These are phyloP conservation scores for Phytophthora agathidicida DNA, from an alignment of 352 stramenopile species.

Conservation along the genomic window DNA sequence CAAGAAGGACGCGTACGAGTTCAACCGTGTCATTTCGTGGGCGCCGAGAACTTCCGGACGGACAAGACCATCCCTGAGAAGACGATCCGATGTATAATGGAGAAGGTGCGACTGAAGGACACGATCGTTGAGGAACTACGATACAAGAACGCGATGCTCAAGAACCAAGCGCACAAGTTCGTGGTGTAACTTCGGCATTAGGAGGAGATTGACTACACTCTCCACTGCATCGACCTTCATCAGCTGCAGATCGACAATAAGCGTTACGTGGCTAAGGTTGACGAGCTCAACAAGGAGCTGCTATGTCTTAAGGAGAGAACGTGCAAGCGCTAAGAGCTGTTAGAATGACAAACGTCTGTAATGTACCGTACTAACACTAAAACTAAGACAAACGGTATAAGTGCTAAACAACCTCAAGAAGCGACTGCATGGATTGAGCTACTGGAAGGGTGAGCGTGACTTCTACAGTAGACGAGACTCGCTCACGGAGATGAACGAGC, in stretches of 20 bases:
- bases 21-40: constrained; percentile 95
- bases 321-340: too few species aligned
- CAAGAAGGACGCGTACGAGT: constrained; percentile 97
- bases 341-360: too few species aligned
- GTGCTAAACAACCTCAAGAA: constrained; percentile 93
- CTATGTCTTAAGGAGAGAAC: constrained; percentile 92
- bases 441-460: constrained; percentile 80
- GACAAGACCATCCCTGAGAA: constrained; percentile 94
- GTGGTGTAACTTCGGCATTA: constrained; percentile 92
- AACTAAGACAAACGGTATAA: constrained; percentile 89
- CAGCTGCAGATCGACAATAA: constrained; percentile 97
- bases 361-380: too few species aligned
- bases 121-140: constrained; percentile 93
- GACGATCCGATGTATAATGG: constrained; percentile 95
- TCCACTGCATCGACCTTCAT: constrained; percentile 97
- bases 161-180: constrained; percentile 93
- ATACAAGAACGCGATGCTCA: constrained; percentile 94
- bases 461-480: constrained; percentile 87
- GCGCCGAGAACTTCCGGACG: constrained; percentile 93
- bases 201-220: constrained; percentile 94
- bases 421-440: constrained; percentile 87
- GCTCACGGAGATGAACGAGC: constrained; percentile 83
- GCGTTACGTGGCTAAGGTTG: constrained; percentile 94
- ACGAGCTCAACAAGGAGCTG: constrained; percentile 95
- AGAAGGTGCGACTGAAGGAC: constrained; percentile 93